Conservation (phyloP, 2,329 filamentous ascomycete species). For the Diaporthe eres region DNA sequence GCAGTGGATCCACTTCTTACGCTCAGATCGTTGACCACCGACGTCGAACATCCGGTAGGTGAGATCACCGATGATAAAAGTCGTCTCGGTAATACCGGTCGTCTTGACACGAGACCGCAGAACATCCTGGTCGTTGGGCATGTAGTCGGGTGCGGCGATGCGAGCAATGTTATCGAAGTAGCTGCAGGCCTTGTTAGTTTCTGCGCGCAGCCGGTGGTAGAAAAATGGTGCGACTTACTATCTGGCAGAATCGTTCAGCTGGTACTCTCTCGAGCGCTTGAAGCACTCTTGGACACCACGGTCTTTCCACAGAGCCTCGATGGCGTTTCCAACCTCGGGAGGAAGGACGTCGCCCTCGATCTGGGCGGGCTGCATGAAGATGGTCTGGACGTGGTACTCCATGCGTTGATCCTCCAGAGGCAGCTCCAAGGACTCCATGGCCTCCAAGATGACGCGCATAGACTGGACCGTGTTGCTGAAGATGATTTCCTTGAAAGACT, state of each 20-base stretch:
- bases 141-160: conserved; percentile 91
- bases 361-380: conserved; percentile 98
- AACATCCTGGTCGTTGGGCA: conserved; percentile 95
- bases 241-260: conserved; percentile 95
- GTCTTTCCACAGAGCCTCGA: conserved; percentile 93
- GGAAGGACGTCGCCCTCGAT: conserved; percentile 95
- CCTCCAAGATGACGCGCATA: conserved; percentile 78
- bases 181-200: conserved; percentile 65
- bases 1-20: conserved; percentile 99
- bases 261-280: conserved; percentile 95
- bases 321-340: conserved; percentile 94
- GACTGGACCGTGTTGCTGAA: conserved; percentile 80
- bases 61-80: conserved; percentile 93
- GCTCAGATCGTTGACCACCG: conserved; percentile 93
- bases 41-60: conserved; percentile 99
- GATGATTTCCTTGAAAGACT: conserved; percentile 80
- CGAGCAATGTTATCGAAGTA: conserved; percentile 97
- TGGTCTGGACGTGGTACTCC: conserved; percentile 98
- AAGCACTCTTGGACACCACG: conserved; percentile 94
- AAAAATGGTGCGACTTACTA: conserved; percentile 79
- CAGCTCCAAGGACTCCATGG: conserved; percentile 79
- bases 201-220: neutral
- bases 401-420: conserved; percentile 92
- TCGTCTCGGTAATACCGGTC: conserved; percentile 96
- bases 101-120: conserved; percentile 97